Conservation (phyloP, 1,139 yeast genomes). For the Pichia norvegensis region DNA sequence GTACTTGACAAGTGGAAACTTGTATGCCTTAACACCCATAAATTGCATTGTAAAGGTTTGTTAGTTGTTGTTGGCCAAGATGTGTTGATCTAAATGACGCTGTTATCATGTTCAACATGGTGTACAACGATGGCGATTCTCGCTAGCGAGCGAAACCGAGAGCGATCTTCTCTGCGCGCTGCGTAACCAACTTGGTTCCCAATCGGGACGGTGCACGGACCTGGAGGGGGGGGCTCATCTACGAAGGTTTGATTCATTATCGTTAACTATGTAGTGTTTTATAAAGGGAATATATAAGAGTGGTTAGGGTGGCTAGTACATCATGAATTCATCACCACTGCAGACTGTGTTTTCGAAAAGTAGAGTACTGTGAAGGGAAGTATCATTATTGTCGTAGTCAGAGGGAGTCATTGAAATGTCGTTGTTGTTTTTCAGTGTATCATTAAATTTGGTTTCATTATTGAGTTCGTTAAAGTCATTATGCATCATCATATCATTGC, state of each 20-base stretch:
- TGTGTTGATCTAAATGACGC: background rate
- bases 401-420: background rate
- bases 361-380: background rate
- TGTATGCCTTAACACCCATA: conserved; percentile 29
- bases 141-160: background rate
- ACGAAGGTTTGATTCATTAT: background rate
- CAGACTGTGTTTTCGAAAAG: background rate
- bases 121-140: background rate
- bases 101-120: background rate
- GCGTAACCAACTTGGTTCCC: too few relatives aligned
- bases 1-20: conserved; percentile 39
- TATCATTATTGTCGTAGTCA: background rate
- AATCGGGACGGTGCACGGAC: conserved; percentile 5
- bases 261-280: background rate
- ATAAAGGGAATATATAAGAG: background rate
- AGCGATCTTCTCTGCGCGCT: conserved; percentile 2
- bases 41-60: conserved; percentile 22
- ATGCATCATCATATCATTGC: conserved; percentile 9
- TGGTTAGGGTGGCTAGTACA: conserved; percentile 2
- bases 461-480: conserved; percentile 1
- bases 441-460: background rate
- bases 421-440: background rate
- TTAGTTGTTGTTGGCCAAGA: background rate
- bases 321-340: conserved; percentile 11
- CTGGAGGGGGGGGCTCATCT: background rate